phyloP scores from a whole-genome alignment of 768 basidiomycete genomes.

The Suillus lakei region DNA sequence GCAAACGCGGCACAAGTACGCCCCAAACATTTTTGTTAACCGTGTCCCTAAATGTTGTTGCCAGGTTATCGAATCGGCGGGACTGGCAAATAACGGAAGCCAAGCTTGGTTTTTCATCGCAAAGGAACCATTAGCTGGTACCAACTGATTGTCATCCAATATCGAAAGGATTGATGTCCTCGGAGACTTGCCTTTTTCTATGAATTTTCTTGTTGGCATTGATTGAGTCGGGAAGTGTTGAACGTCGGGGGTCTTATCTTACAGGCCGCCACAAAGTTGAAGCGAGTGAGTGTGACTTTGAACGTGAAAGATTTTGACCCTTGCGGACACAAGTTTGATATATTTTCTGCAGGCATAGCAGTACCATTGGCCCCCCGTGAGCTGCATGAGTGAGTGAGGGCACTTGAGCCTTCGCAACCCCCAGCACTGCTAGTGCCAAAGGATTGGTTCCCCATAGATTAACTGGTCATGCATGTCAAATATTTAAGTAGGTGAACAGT shows the following conservation, averaged over 20 bases:
- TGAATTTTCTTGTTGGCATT: no score
- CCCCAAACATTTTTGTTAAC: not conserved
- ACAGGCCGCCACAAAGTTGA: not conserved
- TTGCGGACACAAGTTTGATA: not conserved
- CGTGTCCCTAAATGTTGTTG: not conserved
- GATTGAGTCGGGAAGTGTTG: not conserved
- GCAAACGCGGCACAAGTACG: slow-evolving; percentile 10
- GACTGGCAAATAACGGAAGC: not conserved
- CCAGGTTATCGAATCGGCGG: not conserved
- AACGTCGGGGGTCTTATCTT: not conserved
- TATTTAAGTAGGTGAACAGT: not conserved
- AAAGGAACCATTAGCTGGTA: slow-evolving; percentile 7
- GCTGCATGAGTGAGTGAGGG: no score
- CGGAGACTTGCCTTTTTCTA: not conserved
- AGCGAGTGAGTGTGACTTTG: not conserved
- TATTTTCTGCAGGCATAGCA: not conserved
- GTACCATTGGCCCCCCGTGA: no score
- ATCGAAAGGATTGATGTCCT: not conserved
- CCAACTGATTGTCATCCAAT: not conserved
- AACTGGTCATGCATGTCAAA: not conserved
- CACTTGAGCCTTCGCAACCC: no score
- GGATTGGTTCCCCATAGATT: not conserved
- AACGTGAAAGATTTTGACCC: not conserved
- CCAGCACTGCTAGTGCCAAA: no score
- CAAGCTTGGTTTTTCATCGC: slow-evolving; percentile 16